Evolutionary conservation across 225 moss, liverwort and hornwort genomes (phyloP), one percentile per base, ranked within the genome.

Genomic region (Asterella californica): DNA sequence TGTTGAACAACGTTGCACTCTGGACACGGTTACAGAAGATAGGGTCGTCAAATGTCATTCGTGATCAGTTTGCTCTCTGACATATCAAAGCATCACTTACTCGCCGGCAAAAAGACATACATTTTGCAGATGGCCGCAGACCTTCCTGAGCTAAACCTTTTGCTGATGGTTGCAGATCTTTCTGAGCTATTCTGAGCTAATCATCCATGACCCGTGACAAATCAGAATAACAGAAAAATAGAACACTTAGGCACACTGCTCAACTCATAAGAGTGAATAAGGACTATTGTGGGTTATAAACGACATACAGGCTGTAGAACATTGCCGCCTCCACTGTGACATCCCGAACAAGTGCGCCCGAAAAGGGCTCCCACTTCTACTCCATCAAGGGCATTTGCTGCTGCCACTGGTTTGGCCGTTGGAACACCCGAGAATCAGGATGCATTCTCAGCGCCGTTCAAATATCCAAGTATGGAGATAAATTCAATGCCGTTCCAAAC

Each of bases 321-420:
- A 71, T 97, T 97, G 79, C 94, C 94, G 73, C 96, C 96, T 32
- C 96, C 96, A 79, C 89, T 88, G 74, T 97, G 96, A 79, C 94
- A 97, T 77, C 89, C 96, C 68, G 89, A 89, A 79, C 96, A 97
- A 76, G 82, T 90, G 36, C 86, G 88, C 83, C 88, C 82, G 67
- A 93, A 97, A 70, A 49, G 78, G 54, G 61, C 72, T 80, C 81
- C 87, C 70, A 89, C 81, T 84, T 87, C 85, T 53, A 82, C 52
- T 19, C 75, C 74, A 42, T 63, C 81, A 32, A 79, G 79, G 32
- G 83, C 79, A 32, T 49, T 45, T 22, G 82, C 87, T 33, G 73
- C 82, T 82, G 68, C 82, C 18, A 78, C 74, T 87, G 82, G 36
- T 29, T 49, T 78, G 76, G 72, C 73, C 74, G 69, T 42, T 61